Percentiles rank a stretch among this genome's conserved stretches.
Conservation (phyloP, 2,329 filamentous ascomycete genomes). For the Exserohilum turcica region DNA sequence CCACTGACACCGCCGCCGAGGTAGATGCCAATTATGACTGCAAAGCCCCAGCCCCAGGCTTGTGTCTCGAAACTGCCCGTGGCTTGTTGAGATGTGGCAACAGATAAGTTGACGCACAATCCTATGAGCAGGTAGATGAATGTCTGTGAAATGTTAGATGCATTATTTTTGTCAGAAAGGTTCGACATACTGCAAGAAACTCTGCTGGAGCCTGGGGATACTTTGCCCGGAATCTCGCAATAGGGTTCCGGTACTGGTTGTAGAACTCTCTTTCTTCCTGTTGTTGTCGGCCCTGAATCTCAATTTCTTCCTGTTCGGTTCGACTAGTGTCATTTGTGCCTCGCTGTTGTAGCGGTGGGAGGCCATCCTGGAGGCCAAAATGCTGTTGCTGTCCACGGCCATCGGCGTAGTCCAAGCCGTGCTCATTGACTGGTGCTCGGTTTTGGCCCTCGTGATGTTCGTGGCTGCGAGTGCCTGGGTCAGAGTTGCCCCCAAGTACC, state of each 20-base stretch:
- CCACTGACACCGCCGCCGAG: constrained; percentile 55
- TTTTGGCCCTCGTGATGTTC: constrained; percentile 15
- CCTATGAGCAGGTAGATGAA: constrained; percentile 50
- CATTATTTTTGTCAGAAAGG: too few relatives aligned
- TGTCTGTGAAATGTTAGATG: constrained; percentile 18
- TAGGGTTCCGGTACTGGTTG: constrained; percentile 57
- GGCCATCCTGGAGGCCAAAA: constrained; percentile 54
- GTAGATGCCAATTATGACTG: constrained; percentile 58
- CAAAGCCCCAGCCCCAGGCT: constrained; percentile 58
- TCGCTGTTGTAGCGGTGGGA: constrained; percentile 45
- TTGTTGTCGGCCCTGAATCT: constrained; percentile 49
- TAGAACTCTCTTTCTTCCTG: constrained; percentile 53
- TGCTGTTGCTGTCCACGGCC: constrained; percentile 18
- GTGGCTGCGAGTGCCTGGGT: not conserved
- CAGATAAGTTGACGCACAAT: constrained; percentile 56
- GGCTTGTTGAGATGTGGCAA: constrained; percentile 54
- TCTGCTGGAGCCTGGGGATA: constrained; percentile 61
- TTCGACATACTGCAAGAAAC: constrained; percentile 52
- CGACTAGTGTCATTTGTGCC: constrained; percentile 33
- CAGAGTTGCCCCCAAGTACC: constrained; percentile 2
- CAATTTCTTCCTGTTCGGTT: constrained; percentile 45
- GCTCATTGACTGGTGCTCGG: constrained; percentile 31
- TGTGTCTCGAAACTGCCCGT: constrained; percentile 38
- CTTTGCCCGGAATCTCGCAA: constrained; percentile 58
- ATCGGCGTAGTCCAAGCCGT: constrained; percentile 23